These are phyloP conservation scores for Cyclotella kingstonii DNA, from an alignment of 108 stramenopile species.

Conservation along the genomic window DNA sequence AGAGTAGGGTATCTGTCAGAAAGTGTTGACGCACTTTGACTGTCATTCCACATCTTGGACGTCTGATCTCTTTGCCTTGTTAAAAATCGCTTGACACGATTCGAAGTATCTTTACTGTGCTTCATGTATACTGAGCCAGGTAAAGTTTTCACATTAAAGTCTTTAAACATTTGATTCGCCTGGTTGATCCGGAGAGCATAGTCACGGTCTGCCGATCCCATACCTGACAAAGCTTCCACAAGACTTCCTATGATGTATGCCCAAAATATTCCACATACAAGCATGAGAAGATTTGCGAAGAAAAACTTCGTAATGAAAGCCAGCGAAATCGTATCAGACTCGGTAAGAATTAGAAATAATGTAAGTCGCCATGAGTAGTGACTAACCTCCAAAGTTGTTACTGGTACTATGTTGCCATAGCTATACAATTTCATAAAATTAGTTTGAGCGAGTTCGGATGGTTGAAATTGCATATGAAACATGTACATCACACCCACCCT, in stretches of 20 bases:
- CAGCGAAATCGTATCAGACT: not conserved
- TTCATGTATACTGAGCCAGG: not conserved
- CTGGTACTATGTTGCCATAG: constrained; percentile 45
- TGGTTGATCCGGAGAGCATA: constrained; percentile 11
- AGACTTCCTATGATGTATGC: constrained; percentile 47
- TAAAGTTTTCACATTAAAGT: constrained; percentile 6
- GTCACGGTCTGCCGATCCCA: constrained; percentile 9
- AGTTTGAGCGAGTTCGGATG: no score
- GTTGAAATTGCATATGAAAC: not conserved
- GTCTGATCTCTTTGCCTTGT: constrained; percentile 9
- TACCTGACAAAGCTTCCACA: constrained; percentile 22
- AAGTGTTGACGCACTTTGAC: constrained; percentile 10
- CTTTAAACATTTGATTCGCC: constrained; percentile 24
- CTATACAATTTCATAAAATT: not conserved
- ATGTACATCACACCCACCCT: constrained; percentile 8
- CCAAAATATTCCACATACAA: constrained; percentile 43
- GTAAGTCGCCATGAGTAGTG: not conserved
- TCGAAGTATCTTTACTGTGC: not conserved
- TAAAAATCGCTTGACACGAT: constrained; percentile 15
- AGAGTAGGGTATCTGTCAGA: constrained; percentile 19
- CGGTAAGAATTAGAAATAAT: not conserved
- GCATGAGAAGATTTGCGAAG: constrained; percentile 26
- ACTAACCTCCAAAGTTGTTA: constrained; percentile 21
- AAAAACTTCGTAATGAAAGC: constrained; percentile 6
- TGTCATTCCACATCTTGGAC: not conserved